Conservation (phyloP, 345 rosid genomes). For the Lenwebbia sp. region DNA sequence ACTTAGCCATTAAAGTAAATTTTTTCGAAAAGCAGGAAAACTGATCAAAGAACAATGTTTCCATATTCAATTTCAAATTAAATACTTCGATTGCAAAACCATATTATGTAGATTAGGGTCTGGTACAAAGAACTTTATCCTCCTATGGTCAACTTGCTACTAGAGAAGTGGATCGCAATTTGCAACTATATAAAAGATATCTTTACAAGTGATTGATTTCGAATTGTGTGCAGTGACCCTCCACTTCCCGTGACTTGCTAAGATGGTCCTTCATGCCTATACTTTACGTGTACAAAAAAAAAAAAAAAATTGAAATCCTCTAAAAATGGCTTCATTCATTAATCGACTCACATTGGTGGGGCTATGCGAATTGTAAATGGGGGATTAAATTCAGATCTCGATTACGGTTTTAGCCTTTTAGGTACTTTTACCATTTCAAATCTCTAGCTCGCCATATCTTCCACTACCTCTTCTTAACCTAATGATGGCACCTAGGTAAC, state of each 20-base stretch:
- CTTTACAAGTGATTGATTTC: background rate
- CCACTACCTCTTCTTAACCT: background rate
- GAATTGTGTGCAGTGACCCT: background rate
- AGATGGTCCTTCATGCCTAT: background rate
- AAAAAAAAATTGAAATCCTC: background rate
- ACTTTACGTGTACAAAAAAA: background rate
- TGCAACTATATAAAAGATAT: background rate
- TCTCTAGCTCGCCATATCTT: background rate
- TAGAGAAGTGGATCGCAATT: background rate
- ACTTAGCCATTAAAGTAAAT: too few species aligned
- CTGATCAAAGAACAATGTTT: background rate
- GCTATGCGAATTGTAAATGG: background rate
- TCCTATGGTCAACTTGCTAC: background rate
- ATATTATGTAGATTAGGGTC: background rate
- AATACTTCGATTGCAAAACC: background rate
- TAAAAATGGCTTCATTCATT: background rate
- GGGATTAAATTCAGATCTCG: background rate
- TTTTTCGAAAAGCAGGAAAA: background rate
- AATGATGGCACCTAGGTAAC: background rate
- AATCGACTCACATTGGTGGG: background rate
- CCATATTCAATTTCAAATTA: background rate
- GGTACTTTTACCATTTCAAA: background rate
- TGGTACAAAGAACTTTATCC: background rate
- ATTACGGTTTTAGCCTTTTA: background rate
- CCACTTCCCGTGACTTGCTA: background rate